Base-by-base conservation (phyloP, 495 filamentous ascomycete species). In the Symbiotaphrina buchneri region DNA sequence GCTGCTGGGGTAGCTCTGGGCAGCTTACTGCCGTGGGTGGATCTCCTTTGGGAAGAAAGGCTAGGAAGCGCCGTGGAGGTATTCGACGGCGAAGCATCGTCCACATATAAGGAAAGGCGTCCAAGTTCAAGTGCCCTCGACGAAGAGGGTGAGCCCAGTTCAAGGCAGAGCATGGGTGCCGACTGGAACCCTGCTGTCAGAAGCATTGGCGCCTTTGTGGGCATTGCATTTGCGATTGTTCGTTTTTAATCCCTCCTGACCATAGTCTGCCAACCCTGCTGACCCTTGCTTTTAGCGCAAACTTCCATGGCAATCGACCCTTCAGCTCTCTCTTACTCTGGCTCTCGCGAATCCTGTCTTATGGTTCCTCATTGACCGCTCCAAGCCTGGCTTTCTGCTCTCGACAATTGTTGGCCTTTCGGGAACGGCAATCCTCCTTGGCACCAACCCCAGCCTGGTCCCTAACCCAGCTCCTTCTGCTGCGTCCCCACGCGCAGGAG, bases 211-310 rank as follows among this genome's bases (percentile, higher is more conserved):
- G 83, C 81, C 10, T 94, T 97, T 52, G 70, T 93, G 16, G 87
- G 87, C 8, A 87, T 97, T 48, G 83, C 82, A 13, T 95, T 92
- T 56, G 87, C 87, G 11, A 92, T 97, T 59, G 77, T 85, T 59
- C 49, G 70, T 58, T 13, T 19, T 35, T 16, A 25, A 27, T 29
- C 18, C 25, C 13, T 37, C 21, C 10, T 14, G 22, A 28, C 28
- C 23, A 5, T 14, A 30, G 10, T 31, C 15, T 8, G 28, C 28
- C n/a, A 11, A 3, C 10, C 28, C 3, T n/a, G 15, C 28, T 30
- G 1, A 11, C 1, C 28, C 3, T 1, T 17, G 11, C 10, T 3
- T 32, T 10, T 21, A 87, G 74, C 70, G 87, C 29, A 73, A 70
- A 47, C 67, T 90, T 14, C 78, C 80, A 8, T 97, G 87, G 87